Evolutionary conservation across 2,329 filamentous ascomycete species (phyloP).

Genomic region (Talaromyces sp.): DNA sequence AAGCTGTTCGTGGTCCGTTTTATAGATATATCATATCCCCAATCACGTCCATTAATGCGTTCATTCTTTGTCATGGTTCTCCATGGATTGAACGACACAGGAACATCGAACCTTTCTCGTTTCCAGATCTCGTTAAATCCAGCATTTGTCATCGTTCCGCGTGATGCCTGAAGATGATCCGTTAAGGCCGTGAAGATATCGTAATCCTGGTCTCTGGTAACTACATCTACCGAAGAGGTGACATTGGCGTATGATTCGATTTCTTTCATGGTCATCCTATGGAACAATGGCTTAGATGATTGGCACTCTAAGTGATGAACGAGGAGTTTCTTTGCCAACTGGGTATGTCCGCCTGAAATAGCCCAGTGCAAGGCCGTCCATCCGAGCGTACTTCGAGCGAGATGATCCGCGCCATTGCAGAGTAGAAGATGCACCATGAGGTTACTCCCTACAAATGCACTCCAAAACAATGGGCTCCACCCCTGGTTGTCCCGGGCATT

Average conservation of each 20-base stretch:
- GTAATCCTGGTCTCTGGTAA: constrained; percentile 2
- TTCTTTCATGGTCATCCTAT: constrained; percentile 4
- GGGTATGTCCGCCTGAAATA: constrained; percentile 2
- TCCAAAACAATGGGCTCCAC: neutral
- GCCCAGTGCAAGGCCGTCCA: constrained; percentile 10
- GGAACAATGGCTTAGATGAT: neutral
- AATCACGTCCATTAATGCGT: no score
- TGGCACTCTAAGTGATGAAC: neutral
- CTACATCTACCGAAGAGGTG: constrained; percentile 3
- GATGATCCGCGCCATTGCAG: constrained; percentile 6
- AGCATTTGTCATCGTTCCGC: no score
- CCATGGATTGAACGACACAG: no score
- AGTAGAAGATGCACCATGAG: constrained; percentile 7
- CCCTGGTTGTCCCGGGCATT: neutral
- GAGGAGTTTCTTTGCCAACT: constrained; percentile 5
- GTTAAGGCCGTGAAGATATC: neutral
- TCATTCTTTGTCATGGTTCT: no score
- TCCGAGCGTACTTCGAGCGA: constrained; percentile 1
- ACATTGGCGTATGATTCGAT: constrained; percentile 1
- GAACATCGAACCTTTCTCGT: no score
- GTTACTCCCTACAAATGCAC: neutral
- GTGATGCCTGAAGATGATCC: no score
- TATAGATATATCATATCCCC: no score
- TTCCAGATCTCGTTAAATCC: no score
- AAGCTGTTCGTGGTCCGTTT: no score